Conservation (phyloP, 306 rosid genomes). For the Inga laurina region DNA sequence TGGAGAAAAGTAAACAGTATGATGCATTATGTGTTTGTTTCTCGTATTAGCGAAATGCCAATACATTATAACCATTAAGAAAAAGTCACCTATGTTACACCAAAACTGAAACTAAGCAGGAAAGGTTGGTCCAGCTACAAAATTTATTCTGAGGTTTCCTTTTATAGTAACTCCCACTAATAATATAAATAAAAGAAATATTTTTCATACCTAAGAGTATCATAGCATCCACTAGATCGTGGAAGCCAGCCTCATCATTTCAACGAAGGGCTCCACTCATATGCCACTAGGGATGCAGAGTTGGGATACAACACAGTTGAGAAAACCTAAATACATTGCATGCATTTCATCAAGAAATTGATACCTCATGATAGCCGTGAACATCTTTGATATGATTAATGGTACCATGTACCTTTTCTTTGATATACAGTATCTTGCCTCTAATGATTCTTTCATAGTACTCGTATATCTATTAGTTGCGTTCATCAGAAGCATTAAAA, state of each 20-base stretch:
- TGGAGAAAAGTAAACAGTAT: background rate
- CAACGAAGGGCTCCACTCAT: conserved; percentile 68
- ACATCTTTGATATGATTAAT: conserved; percentile 17
- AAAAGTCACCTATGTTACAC: background rate
- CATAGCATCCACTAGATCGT: conserved; percentile 59
- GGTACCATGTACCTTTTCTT: conserved; percentile 16
- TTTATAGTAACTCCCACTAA: conserved; percentile 20
- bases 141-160: conserved; percentile 18
- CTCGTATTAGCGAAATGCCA: conserved; percentile 10
- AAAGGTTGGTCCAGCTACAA: conserved; percentile 22
- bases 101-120: conserved; percentile 15
- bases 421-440: conserved; percentile 21
- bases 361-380: conserved; percentile 28
- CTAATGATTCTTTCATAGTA: conserved; percentile 31
- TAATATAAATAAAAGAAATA: conserved; percentile 22
- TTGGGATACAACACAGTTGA: conserved; percentile 30
- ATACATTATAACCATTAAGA: background rate
- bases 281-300: conserved; percentile 70
- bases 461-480: background rate
- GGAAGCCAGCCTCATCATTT: conserved; percentile 50
- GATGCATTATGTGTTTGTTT: conserved; percentile 1
- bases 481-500: conserved; percentile 32
- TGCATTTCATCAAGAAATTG: conserved; percentile 22
- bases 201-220: conserved; percentile 34
- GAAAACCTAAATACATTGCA: conserved; percentile 36